Conservation (phyloP, 345 rosid genomes). For the Pistacia atlantica region DNA sequence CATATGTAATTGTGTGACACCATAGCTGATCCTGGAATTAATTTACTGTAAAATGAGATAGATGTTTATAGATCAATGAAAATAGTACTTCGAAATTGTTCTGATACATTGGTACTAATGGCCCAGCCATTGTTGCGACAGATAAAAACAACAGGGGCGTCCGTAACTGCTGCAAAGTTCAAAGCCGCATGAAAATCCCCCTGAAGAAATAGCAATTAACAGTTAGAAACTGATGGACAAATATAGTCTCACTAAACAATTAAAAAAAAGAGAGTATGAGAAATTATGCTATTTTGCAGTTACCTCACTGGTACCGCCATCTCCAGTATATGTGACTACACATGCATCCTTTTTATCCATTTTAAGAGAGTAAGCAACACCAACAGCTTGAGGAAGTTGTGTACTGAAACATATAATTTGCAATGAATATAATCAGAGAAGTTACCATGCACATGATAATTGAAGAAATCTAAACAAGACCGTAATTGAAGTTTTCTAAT, state of each 20-base stretch:
- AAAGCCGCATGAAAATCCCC: slow-evolving; percentile 90
- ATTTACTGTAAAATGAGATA: not conserved
- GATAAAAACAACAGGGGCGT: slow-evolving; percentile 69
- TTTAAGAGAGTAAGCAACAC: slow-evolving; percentile 73
- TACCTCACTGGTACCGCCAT: slow-evolving; percentile 88
- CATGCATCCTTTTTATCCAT: slow-evolving; percentile 75
- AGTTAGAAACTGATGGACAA: not conserved
- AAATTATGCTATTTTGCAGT: not conserved
- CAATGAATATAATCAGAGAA: not conserved
- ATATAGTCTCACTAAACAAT: too few species aligned
- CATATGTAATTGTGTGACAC: not conserved
- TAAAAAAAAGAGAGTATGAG: not conserved
- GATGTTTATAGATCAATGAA: not conserved
- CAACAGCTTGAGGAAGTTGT: slow-evolving; percentile 83
- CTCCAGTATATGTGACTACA: slow-evolving; percentile 63
- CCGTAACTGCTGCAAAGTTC: slow-evolving; percentile 86
- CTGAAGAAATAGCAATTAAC: slow-evolving; percentile 29
- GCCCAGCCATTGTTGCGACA: slow-evolving; percentile 96
- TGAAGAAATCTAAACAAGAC: not conserved
- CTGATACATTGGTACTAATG: slow-evolving; percentile 68
- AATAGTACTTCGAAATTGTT: slow-evolving; percentile 73
- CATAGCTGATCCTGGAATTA: not conserved
- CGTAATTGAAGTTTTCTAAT: not conserved
- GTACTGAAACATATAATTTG: slow-evolving; percentile 40
- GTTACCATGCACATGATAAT: not conserved